Conservation (phyloP, 805 yeast species). For the Debaryomyces maramus region DNA sequence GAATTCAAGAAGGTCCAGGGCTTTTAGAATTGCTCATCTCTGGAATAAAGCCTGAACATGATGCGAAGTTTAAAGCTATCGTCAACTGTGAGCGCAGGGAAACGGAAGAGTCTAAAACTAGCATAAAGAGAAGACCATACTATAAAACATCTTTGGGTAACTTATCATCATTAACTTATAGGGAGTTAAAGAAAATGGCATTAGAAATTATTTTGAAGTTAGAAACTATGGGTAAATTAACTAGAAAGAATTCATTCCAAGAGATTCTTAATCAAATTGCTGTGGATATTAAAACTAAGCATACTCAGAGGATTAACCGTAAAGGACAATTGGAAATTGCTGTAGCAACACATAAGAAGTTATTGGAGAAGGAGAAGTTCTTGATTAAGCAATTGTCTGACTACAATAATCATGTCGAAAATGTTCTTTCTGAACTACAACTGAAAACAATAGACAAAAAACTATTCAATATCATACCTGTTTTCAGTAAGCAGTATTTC, state of each 20-base stretch:
- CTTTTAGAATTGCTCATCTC: slow-evolving; percentile 68
- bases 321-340: slow-evolving; percentile 44
- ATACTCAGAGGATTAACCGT: slow-evolving; percentile 42
- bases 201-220: slow-evolving; percentile 74
- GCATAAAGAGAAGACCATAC: slow-evolving; percentile 45
- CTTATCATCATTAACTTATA: slow-evolving; percentile 53
- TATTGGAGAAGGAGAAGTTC: slow-evolving; percentile 46
- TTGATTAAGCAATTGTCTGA: slow-evolving; percentile 46
- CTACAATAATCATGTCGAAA: slow-evolving; percentile 49
- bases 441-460: slow-evolving; percentile 47
- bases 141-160: slow-evolving; percentile 51
- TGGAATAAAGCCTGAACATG: slow-evolving; percentile 70
- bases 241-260: slow-evolving; percentile 73
- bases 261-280: slow-evolving; percentile 81
- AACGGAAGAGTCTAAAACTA: slow-evolving; percentile 30
- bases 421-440: slow-evolving; percentile 43
- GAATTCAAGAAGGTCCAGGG: slow-evolving; percentile 72
- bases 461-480: slow-evolving; percentile 47
- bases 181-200: slow-evolving; percentile 74
- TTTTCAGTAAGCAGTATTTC: slow-evolving; percentile 73
- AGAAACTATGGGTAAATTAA: slow-evolving; percentile 63
- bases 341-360: slow-evolving; percentile 41
- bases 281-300: slow-evolving; percentile 61
- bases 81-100: slow-evolving; percentile 45
- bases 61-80: slow-evolving; percentile 57